These are phyloP conservation scores for Mortierella sp. DNA, from an alignment of 371 early-diverging fungal species.

Conservation along the genomic window DNA sequence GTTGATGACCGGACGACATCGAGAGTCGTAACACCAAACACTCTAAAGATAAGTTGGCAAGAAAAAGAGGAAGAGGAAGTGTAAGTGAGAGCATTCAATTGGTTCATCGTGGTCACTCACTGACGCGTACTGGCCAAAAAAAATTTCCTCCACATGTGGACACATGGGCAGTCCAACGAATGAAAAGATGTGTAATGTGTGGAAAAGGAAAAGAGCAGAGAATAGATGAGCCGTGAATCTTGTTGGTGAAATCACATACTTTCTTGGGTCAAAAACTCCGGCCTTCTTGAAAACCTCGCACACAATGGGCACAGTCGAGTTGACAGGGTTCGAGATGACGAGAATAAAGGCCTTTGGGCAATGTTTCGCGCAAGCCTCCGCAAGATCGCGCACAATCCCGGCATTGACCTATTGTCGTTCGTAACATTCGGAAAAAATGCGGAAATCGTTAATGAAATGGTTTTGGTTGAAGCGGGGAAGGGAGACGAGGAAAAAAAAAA, in stretches of 20 bases:
- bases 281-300: slow-evolving; percentile 86
- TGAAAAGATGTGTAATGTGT: not conserved
- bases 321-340: slow-evolving; percentile 94
- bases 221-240: not conserved
- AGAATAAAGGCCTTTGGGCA: slow-evolving; percentile 85
- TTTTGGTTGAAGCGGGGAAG: not conserved
- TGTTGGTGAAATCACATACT: slow-evolving; percentile 32
- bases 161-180: slow-evolving; percentile 4
- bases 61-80: slow-evolving; percentile 32
- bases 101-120: not conserved
- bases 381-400: slow-evolving; percentile 87
- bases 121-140: not conserved
- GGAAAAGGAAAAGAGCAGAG: not conserved
- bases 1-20: slow-evolving; percentile 92
- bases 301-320: slow-evolving; percentile 92
- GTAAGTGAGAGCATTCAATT: not conserved
- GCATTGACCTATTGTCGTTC: slow-evolving; percentile 74
- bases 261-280: slow-evolving; percentile 84
- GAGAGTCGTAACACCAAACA: slow-evolving; percentile 94
- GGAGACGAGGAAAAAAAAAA: slow-evolving; percentile 7
- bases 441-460: not conserved
- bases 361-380: slow-evolving; percentile 81
- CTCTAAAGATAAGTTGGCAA: slow-evolving; percentile 62
- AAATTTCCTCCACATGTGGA: not conserved
- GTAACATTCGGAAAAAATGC: slow-evolving; percentile 18